These are phyloP conservation scores for Macrophomina tecta DNA, from an alignment of 2,329 filamentous ascomycete genomes.

Conservation along the genomic window DNA sequence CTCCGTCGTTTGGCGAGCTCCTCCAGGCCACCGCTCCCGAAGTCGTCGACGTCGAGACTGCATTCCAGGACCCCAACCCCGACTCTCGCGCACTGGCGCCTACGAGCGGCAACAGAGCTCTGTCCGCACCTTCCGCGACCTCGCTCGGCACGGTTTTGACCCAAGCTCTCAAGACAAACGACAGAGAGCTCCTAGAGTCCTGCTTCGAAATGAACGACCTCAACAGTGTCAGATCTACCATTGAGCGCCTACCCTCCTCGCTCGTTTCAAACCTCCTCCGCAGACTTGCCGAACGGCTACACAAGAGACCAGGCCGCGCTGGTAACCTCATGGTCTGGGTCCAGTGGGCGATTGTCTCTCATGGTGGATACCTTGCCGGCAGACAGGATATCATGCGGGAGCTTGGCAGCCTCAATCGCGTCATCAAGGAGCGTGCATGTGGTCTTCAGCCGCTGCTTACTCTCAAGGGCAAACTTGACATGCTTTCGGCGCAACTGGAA, in stretches of 20 bases:
- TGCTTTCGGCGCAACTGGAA: constrained; percentile 89
- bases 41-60: constrained; percentile 75
- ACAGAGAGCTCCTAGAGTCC: constrained; percentile 85
- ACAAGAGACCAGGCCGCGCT: constrained; percentile 85
- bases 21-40: constrained; percentile 72
- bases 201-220: constrained; percentile 83
- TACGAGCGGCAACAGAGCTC: constrained; percentile 51
- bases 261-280: constrained; percentile 80
- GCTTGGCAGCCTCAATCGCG: constrained; percentile 79
- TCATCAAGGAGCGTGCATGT: constrained; percentile 83
- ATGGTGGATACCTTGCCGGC: constrained; percentile 87
- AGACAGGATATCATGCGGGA: constrained; percentile 83
- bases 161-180: constrained; percentile 91
- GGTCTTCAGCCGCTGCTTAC: constrained; percentile 82
- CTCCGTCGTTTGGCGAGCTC: constrained; percentile 85
- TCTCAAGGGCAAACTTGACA: constrained; percentile 93
- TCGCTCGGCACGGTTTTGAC: constrained; percentile 92
- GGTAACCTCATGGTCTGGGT: constrained; percentile 94
- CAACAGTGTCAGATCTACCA: constrained; percentile 81
- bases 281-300: constrained; percentile 84
- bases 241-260: constrained; percentile 85
- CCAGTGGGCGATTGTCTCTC: constrained; percentile 90
- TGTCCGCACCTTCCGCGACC: constrained; percentile 71
- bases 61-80: constrained; percentile 52
- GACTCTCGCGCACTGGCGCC: constrained; percentile 54